phyloP scores from a whole-genome alignment of 306 rosid species.

The Lithocarpus polystachyus region DNA sequence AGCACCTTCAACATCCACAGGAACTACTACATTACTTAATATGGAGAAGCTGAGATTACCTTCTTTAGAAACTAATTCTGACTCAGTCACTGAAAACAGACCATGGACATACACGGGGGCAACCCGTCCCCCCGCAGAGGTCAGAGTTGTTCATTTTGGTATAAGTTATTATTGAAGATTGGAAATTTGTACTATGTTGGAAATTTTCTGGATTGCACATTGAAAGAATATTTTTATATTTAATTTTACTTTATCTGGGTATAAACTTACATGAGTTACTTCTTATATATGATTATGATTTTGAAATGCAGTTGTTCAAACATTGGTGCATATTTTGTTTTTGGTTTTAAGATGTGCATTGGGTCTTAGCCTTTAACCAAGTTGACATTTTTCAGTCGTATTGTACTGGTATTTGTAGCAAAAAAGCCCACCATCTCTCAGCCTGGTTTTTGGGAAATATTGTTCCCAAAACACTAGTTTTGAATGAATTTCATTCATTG shows the following conservation, averaged over 20 bases:
- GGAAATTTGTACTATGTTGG: background rate
- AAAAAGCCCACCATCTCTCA: background rate
- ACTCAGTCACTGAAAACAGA: slow-evolving; percentile 36
- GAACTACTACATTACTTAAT: slow-evolving; percentile 44
- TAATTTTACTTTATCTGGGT: background rate
- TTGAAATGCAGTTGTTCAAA: background rate
- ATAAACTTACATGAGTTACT: background rate
- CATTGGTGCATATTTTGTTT: background rate
- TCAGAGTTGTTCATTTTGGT: slow-evolving; percentile 9
- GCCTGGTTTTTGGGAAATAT: background rate
- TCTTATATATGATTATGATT: background rate
- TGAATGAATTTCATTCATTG: slow-evolving; percentile 3
- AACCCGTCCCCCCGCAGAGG: slow-evolving; percentile 45
- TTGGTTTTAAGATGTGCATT: background rate
- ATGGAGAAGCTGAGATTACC: slow-evolving; percentile 55
- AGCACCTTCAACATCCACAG: slow-evolving; percentile 44
- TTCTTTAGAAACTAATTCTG: slow-evolving; percentile 38
- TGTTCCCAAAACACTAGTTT: slow-evolving; percentile 1
- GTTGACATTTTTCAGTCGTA: background rate
- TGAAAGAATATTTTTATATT: background rate
- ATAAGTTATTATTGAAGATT: background rate
- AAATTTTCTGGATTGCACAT: background rate
- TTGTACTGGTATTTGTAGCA: background rate
- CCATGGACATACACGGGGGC: slow-evolving; percentile 56
- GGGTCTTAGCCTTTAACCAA: background rate